Conservation (phyloP, 805 yeast species). For the Lachancea kluyveri region DNA sequence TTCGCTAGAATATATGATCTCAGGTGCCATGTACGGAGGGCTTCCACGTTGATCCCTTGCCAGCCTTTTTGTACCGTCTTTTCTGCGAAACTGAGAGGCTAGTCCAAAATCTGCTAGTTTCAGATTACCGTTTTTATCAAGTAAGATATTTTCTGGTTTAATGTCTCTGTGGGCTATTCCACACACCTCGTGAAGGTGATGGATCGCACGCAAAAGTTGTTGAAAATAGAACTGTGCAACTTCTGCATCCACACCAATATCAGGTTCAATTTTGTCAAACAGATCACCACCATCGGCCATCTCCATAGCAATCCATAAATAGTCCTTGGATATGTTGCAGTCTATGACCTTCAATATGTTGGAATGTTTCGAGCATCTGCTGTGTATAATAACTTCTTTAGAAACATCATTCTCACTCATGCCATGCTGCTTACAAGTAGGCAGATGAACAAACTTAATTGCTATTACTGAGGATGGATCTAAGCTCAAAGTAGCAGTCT, state of each 20-base stretch:
- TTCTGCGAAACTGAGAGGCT: conserved; percentile 52
- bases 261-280: conserved; percentile 75
- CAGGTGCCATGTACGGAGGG: conserved; percentile 79
- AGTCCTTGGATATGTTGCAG: conserved; percentile 47
- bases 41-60: conserved; percentile 59
- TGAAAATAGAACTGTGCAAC: conserved; percentile 64
- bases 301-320: conserved; percentile 64
- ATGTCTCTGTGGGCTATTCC: conserved; percentile 70
- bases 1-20: conserved; percentile 37
- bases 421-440: conserved; percentile 32
- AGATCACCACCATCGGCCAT: conserved; percentile 70
- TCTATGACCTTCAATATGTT: conserved; percentile 52
- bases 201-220: conserved; percentile 57
- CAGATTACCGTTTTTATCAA: conserved; percentile 58
- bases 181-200: conserved; percentile 53
- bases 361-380: conserved; percentile 49
- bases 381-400: conserved; percentile 54
- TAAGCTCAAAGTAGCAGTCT: conserved; percentile 38
- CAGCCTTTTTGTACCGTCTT: conserved; percentile 40
- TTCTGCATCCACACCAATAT: conserved; percentile 58
- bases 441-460: conserved; percentile 48
- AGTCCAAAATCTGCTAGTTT: conserved; percentile 76
- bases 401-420: conserved; percentile 37
- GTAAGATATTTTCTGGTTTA: conserved; percentile 67
- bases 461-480: conserved; percentile 43